Conservation (phyloP, 2,329 filamentous ascomycete genomes). For the Penicillium digitatum region DNA sequence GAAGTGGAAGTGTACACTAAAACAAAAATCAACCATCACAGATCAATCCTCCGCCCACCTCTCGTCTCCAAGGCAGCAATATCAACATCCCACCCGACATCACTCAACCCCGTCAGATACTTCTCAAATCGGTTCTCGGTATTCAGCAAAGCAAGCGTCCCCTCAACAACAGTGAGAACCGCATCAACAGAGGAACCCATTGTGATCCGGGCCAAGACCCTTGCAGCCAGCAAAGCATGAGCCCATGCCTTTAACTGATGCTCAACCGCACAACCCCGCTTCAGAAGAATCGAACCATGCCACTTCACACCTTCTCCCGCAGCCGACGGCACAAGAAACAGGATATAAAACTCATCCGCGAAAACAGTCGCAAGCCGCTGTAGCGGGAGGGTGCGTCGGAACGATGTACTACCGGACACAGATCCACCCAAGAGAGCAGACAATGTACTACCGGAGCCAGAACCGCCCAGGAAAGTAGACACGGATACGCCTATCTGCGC, state of each 20-base stretch:
- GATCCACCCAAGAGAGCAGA: slow-evolving; percentile 25
- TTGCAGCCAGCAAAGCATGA: slow-evolving; percentile 54
- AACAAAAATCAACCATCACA: neutral
- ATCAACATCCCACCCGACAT: slow-evolving; percentile 63
- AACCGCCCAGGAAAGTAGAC: slow-evolving; percentile 25
- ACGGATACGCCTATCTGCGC: slow-evolving; percentile 54
- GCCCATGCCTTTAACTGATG: slow-evolving; percentile 60
- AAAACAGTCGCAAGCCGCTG: slow-evolving; percentile 51
- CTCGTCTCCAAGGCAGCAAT: slow-evolving; percentile 63
- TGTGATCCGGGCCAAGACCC: slow-evolving; percentile 12
- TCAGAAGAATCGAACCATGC: slow-evolving; percentile 59
- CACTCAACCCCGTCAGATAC: slow-evolving; percentile 42
- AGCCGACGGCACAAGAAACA: slow-evolving; percentile 51
- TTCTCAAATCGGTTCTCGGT: slow-evolving; percentile 43
- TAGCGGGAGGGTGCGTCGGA: slow-evolving; percentile 41
- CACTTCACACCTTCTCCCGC: slow-evolving; percentile 12
- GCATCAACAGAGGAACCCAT: neutral
- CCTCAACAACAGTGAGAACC: slow-evolving; percentile 39
- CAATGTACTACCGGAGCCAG: slow-evolving; percentile 23
- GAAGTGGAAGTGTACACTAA: neutral
- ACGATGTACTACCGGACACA: neutral
- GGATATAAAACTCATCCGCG: slow-evolving; percentile 54
- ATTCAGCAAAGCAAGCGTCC: slow-evolving; percentile 43
- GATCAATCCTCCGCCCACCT: slow-evolving; percentile 44
- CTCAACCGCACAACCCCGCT: slow-evolving; percentile 50